Percentiles rank a stretch among this genome's conserved stretches.
Evolutionary conservation across 2,329 filamentous ascomycete species (phyloP).

Genomic region (Ophiostoma populinum): DNA sequence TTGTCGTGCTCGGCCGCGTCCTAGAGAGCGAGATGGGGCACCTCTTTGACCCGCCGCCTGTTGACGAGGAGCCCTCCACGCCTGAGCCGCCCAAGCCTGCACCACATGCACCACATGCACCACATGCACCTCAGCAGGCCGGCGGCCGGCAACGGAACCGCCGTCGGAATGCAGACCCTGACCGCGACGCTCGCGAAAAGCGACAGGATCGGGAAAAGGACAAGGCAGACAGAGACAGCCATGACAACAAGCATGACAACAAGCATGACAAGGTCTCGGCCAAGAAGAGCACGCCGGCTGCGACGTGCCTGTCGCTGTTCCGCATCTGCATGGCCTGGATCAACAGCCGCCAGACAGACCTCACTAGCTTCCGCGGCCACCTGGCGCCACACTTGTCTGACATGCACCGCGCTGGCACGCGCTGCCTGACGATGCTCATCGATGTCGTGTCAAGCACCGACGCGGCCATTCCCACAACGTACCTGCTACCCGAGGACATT

Average conservation of each 20-base stretch:
- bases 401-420: constrained; percentile 29
- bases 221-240: too few relatives aligned
- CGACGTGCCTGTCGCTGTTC: constrained; percentile 31
- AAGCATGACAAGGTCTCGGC: not conserved
- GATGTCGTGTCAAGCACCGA: constrained; percentile 24
- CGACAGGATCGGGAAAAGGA: not conserved
- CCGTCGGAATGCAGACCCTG: not conserved
- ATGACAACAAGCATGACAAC: constrained; percentile 12
- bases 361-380: constrained; percentile 27
- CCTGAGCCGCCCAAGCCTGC: not conserved
- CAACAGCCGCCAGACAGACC: constrained; percentile 26
- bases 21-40: constrained; percentile 22
- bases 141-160: not conserved
- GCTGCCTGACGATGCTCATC: constrained; percentile 31
- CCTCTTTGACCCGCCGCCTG: constrained; percentile 2
- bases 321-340: constrained; percentile 39
- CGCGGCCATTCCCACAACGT: constrained; percentile 23
- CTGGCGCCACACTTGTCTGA: constrained; percentile 27
- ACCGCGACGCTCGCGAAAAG: not conserved
- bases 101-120: too few relatives aligned
- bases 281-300: constrained; percentile 16
- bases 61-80: not conserved
- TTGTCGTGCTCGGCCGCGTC: constrained; percentile 53
- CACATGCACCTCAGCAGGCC: too few relatives aligned
- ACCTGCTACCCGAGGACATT: constrained; percentile 34